Evolutionary conservation across 805 yeast genomes (phyloP).

Genomic region (Limtongia smithiae): DNA sequence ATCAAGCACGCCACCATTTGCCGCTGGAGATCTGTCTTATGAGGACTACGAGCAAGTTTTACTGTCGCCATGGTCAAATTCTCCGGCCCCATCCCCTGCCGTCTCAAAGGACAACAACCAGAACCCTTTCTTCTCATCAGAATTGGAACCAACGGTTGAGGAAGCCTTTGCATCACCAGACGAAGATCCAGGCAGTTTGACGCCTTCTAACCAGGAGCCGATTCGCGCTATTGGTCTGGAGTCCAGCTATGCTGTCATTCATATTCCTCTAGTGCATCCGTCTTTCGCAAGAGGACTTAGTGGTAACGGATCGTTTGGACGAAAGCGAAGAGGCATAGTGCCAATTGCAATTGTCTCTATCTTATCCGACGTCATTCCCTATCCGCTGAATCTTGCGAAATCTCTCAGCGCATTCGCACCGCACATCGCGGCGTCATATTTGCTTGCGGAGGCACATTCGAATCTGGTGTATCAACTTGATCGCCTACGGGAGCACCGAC

Average conservation of each 20-base stretch:
- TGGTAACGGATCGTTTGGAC: not conserved
- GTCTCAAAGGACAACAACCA: slow-evolving; percentile 29
- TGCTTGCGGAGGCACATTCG: slow-evolving; percentile 34
- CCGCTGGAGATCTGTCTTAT: slow-evolving; percentile 19
- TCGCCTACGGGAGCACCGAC: slow-evolving; percentile 8
- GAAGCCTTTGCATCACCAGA: slow-evolving; percentile 32
- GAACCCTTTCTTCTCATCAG: slow-evolving; percentile 33
- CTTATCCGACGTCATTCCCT: slow-evolving; percentile 36
- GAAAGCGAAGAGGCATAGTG: slow-evolving; percentile 24
- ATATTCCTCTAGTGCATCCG: slow-evolving; percentile 35
- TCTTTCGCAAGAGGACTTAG: slow-evolving; percentile 13
- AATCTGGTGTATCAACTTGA: slow-evolving; percentile 31
- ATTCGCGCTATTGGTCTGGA: slow-evolving; percentile 37
- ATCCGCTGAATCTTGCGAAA: slow-evolving; percentile 31
- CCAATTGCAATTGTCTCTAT: slow-evolving; percentile 37
- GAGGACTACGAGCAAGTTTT: slow-evolving; percentile 35
- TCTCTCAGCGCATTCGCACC: slow-evolving; percentile 33
- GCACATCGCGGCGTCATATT: slow-evolving; percentile 34
- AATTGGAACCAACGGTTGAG: slow-evolving; percentile 21
- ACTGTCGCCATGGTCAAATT: slow-evolving; percentile 35
- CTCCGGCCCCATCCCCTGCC: slow-evolving; percentile 38
- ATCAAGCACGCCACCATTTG: not conserved
- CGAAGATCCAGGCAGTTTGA: not conserved
- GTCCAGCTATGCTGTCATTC: slow-evolving; percentile 34
- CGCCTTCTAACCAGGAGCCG: slow-evolving; percentile 18